Base-by-base conservation (phyloP, 176 grass and related monocot genomes). In the Oryza nivara region DNA sequence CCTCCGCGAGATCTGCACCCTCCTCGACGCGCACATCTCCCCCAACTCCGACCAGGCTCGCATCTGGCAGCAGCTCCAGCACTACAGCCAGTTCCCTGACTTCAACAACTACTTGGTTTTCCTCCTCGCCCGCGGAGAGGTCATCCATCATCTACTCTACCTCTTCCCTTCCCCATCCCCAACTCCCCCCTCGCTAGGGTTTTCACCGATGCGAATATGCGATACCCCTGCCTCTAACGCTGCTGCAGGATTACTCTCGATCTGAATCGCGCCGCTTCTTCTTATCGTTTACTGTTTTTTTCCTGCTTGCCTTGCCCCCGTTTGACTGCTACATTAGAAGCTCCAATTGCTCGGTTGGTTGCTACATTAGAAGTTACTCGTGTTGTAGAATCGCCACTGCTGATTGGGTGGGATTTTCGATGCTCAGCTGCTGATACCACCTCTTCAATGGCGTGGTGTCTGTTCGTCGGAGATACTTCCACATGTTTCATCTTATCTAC, bases 81-180 rank as follows among this genome's bases (percentile, higher is more conserved):
- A 94, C 74, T 92, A 87, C 78, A 92, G 89, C 91, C 96, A 90
- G 83, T 95, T 98, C 89, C 96, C 96, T 65, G 96, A 98, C 80
- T 98, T 98, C 89, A 98, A 98, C 72, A 98, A 98, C 73, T 95
- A 98, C 68, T 91, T 98, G 44, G 86, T 89, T 72, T 98, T 94
- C 88, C 91, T 98, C 86, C 93, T 98, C 36, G 64, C 93, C 65
- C 85, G 87, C 61, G 91, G 85, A 22, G 88, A 97, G 95, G 95
- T 97, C 43, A n/a, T 4, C 43, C 35, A 17, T 16, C 34, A 17
- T 58, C 44, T 23, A 75, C 1, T 15, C 72, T 7, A 12, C 34
- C 11, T 3, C 34, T 3, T 11, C 26, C 32, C 17, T 19, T 14
- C 11, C 47, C n/a, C 4, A 11, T 20, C 34, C 22, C 2, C 47